Percentiles rank a stretch among this genome's conserved stretches.
These are phyloP conservation scores for Calonectria naviculata DNA, from an alignment of 2,329 filamentous ascomycete species.

Conservation along the genomic window DNA sequence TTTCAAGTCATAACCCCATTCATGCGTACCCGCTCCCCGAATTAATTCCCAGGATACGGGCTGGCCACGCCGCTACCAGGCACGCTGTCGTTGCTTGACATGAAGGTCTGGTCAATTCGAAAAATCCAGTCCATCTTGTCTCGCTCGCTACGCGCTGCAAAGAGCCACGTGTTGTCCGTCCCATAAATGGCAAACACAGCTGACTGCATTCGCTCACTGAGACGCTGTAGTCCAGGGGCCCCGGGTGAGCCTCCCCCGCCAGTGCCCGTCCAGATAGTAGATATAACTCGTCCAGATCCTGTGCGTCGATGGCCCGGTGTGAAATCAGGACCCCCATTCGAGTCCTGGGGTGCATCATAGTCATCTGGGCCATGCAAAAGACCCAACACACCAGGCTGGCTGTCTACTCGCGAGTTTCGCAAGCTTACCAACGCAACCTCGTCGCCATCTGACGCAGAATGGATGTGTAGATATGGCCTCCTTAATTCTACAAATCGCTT, in stretches of 20 bases:
- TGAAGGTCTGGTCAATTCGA: slow-evolving; percentile 86
- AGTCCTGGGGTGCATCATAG: slow-evolving; percentile 47
- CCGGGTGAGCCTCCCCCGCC: slow-evolving; percentile 45
- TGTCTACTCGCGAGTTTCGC: slow-evolving; percentile 90
- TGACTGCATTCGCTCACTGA: slow-evolving; percentile 70
- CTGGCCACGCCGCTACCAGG: slow-evolving; percentile 51
- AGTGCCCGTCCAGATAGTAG: slow-evolving; percentile 65
- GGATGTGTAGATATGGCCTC: slow-evolving; percentile 90
- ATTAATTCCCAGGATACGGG: slow-evolving; percentile 47
- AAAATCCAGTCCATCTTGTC: slow-evolving; percentile 99
- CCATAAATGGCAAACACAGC: slow-evolving; percentile 96
- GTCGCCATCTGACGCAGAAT: slow-evolving; percentile 86
- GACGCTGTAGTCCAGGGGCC: slow-evolving; percentile 57
- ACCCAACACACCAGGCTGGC: slow-evolving; percentile 86
- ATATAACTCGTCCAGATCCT: slow-evolving; percentile 63
- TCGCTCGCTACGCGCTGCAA: slow-evolving; percentile 86
- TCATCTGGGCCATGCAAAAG: slow-evolving; percentile 69
- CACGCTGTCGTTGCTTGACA: slow-evolving; percentile 58
- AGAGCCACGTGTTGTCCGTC: slow-evolving; percentile 94
- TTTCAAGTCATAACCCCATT: slow-evolving; percentile 43
- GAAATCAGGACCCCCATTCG: slow-evolving; percentile 49
- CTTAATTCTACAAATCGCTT: slow-evolving; percentile 94
- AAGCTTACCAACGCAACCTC: slow-evolving; percentile 92
- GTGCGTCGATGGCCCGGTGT: slow-evolving; percentile 61
- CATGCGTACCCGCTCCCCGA: slow-evolving; percentile 21